Conservation (phyloP, 805 yeast species). For the Pichia kluyveri region DNA sequence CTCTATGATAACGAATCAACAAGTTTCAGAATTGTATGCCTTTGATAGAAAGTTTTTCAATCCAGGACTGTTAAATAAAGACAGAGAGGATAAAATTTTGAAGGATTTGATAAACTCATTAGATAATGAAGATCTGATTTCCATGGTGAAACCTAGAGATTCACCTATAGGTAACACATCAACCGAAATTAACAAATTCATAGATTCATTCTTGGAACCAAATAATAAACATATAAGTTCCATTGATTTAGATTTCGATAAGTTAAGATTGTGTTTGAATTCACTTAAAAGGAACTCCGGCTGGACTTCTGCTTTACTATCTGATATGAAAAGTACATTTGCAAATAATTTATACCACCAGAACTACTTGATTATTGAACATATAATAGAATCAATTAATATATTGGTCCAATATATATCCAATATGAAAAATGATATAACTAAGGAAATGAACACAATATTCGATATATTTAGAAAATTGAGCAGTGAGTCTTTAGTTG, state of each 20-base stretch:
- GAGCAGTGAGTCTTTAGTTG: constrained; percentile 33
- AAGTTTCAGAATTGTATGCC: constrained; percentile 46
- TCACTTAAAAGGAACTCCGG: constrained; percentile 29
- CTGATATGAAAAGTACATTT: constrained; percentile 26
- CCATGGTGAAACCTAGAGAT: constrained; percentile 26
- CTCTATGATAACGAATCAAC: constrained; percentile 37
- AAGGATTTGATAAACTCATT: constrained; percentile 19
- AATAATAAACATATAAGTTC: constrained; percentile 15
- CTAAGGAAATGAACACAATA: constrained; percentile 29
- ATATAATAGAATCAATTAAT: constrained; percentile 40
- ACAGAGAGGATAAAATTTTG: constrained; percentile 8
- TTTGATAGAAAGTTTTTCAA: constrained; percentile 54
- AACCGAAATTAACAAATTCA: neutral
- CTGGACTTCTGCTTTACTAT: constrained; percentile 30
- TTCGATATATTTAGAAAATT: constrained; percentile 27
- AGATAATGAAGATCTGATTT: constrained; percentile 18
- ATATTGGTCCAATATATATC: constrained; percentile 42
- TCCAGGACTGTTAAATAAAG: constrained; percentile 12
- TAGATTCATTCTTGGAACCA: constrained; percentile 6
- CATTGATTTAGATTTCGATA: constrained; percentile 26
- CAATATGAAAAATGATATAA: constrained; percentile 35
- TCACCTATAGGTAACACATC: constrained; percentile 18
- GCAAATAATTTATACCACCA: constrained; percentile 14
- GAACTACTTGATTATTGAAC: constrained; percentile 27
- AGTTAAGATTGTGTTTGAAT: constrained; percentile 29